Base-by-base conservation (phyloP, 352 stramenopile genomes). In the Thalassiosira hispida region DNA sequence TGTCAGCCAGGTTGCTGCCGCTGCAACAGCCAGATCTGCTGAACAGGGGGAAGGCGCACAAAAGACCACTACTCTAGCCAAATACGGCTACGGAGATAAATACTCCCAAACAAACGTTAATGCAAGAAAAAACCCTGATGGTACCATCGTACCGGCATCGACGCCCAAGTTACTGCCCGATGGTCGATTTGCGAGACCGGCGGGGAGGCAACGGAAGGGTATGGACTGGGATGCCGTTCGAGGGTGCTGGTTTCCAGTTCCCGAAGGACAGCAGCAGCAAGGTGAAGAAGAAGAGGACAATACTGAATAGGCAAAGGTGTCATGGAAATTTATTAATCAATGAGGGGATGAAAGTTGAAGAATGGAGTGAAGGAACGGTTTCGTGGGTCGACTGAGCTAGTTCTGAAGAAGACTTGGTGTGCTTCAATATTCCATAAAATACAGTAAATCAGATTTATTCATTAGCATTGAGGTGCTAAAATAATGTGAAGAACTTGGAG, bases 151-250 rank as follows among this genome's bases (percentile, higher is more conserved):
- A 20, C 83, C 86, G 12, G 83, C 82, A 5, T 73, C 72, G 5
- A 61, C 78, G 53, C 86, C 86, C 5, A 92, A 92, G 57, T 66
- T 76, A 31, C 73, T 72, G 27, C 81, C 85, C 12, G 78, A 92
- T 52, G 86, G 86, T 40, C 55, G 76, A 22, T 92, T 78, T 51
- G 64, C 79, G 42, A 35, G 83, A 56, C 86, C 86, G 7, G 73
- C 83, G 27, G 86, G 86, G 63, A 83, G 86, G 64, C 77, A 77
- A 44, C 44, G 86, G 14, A 90, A 89, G 65, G 83, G 83, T 8
- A 90, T 90, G 83, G 77, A 88, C 40, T 92, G 86, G 86, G 86
- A 92, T 77, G 77, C 86, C 1, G 56, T 86, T 5, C 62, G 71
- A n/a, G 85, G 85, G 20, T 79, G 85, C 49, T 91, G 85, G 85